Evolutionary conservation across 2,329 filamentous ascomycete species (phyloP).

Genomic region (Beauveria rudraprayagi): DNA sequence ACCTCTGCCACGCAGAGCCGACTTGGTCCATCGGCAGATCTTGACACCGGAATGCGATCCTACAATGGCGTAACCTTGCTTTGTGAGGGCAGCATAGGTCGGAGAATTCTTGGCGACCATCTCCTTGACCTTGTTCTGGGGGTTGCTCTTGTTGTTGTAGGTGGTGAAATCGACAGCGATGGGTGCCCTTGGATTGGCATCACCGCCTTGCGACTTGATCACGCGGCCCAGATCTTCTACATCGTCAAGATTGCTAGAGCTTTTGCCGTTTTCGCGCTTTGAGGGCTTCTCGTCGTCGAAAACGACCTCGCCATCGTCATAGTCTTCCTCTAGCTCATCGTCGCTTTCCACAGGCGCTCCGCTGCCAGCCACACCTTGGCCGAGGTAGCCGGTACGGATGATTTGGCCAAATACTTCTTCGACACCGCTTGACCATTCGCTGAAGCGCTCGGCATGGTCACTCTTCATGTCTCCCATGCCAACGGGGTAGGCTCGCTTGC

Average conservation of each 20-base stretch:
- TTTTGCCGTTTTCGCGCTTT: constrained; percentile 33
- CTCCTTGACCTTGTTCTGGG: constrained; percentile 57
- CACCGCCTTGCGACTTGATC: constrained; percentile 40
- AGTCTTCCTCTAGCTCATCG: constrained; percentile 58
- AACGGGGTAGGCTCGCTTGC: constrained; percentile 80
- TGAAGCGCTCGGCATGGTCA: constrained; percentile 58
- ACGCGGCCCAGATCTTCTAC: constrained; percentile 75
- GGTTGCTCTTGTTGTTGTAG: constrained; percentile 43
- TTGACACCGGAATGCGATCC: constrained; percentile 95
- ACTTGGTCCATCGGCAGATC: constrained; percentile 98
- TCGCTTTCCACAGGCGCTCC: constrained; percentile 82
- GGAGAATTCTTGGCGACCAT: constrained; percentile 93
- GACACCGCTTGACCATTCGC: constrained; percentile 73
- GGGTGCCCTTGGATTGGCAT: constrained; percentile 30
- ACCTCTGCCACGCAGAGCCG: constrained; percentile 81
- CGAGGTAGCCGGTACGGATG: constrained; percentile 50
- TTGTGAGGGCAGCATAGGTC: constrained; percentile 81
- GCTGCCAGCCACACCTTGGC: constrained; percentile 65
- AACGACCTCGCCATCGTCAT: constrained; percentile 45
- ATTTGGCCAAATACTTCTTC: constrained; percentile 60
- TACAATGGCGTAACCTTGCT: constrained; percentile 93
- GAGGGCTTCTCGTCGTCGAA: constrained; percentile 35
- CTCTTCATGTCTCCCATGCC: constrained; percentile 79
- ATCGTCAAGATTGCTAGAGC: constrained; percentile 53
- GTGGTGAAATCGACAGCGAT: constrained; percentile 86